A percentile compares a stretch with the other conserved stretches of the same genome.
phyloP scores from a whole-genome alignment of 83 land plant genomes.

The Thuja plicata region DNA sequence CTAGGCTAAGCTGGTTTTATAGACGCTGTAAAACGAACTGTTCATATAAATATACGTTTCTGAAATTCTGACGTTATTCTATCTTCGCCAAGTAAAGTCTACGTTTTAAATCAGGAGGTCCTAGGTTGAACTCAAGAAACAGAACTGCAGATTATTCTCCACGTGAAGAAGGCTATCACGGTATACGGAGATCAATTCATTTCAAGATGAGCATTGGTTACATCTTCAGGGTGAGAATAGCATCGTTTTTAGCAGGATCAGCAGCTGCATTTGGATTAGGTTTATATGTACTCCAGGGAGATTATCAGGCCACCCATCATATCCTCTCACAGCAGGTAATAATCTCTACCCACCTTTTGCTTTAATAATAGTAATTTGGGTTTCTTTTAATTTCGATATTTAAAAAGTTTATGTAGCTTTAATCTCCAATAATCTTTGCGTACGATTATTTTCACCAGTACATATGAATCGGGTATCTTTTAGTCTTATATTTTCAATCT shows the following conservation, averaged over 20 bases:
- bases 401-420: no score
- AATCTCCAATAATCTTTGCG: no score
- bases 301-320: constrained; percentile 49
- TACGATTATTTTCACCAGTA: background rate
- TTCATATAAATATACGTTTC: no score
- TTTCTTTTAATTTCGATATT: background rate
- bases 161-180: background rate
- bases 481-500: background rate
- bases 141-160: background rate
- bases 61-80: no score
- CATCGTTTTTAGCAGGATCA: constrained; percentile 65
- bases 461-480: background rate
- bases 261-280: constrained; percentile 44
- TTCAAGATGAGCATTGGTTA: constrained; percentile 33
- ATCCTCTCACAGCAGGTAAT: constrained; percentile 41
- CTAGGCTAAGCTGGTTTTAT: no score
- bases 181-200: background rate
- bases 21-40: no score
- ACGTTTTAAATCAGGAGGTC: no score
- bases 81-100: no score
- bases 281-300: constrained; percentile 45
- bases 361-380: background rate
- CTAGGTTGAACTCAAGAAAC: background rate
- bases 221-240: constrained; percentile 45
- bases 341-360: background rate